A percentile compares a stretch with the other conserved stretches of the same genome.
phyloP scores from a whole-genome alignment of 1,139 yeast species.

The Suhomyces chickasaworum region DNA sequence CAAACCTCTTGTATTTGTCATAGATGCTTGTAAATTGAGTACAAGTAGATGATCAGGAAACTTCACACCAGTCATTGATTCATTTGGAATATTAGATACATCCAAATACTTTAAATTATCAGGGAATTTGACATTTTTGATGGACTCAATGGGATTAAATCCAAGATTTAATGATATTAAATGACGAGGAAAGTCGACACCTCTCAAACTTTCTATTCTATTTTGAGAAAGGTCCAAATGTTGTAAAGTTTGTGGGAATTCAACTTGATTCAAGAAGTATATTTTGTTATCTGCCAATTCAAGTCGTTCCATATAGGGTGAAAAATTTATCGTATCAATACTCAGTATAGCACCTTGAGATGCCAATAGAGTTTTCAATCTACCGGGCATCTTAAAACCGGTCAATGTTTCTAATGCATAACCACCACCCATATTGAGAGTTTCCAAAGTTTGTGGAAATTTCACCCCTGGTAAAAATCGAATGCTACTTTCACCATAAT shows the following conservation, averaged over 20 bases:
- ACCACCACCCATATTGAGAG: slow-evolving; percentile 46
- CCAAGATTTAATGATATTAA: slow-evolving; percentile 37
- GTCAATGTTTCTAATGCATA: slow-evolving; percentile 43
- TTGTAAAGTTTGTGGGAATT: slow-evolving; percentile 36
- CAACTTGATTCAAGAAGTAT: slow-evolving; percentile 44
- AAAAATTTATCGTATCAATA: slow-evolving; percentile 41
- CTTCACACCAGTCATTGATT: slow-evolving; percentile 50
- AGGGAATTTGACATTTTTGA: slow-evolving; percentile 47
- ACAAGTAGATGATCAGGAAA: slow-evolving; percentile 44
- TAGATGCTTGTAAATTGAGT: slow-evolving; percentile 46
- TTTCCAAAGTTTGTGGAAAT: slow-evolving; percentile 42
- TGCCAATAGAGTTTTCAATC: slow-evolving; percentile 35
- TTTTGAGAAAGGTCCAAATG: slow-evolving; percentile 44
- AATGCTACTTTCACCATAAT: slow-evolving; percentile 44
- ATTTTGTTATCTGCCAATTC: slow-evolving; percentile 43
- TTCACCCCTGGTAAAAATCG: slow-evolving; percentile 44
- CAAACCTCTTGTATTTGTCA: slow-evolving; percentile 51
- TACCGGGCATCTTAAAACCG: slow-evolving; percentile 45
- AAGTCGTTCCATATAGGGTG: slow-evolving; percentile 34
- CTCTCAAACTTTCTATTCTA: slow-evolving; percentile 43
- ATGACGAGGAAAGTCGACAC: slow-evolving; percentile 40
- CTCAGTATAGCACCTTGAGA: slow-evolving; percentile 39
- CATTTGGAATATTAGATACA: slow-evolving; percentile 48
- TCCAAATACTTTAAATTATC: slow-evolving; percentile 40
- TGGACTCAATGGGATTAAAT: slow-evolving; percentile 46